Conservation (phyloP, 768 basidiomycete genomes). For the Boletus vermiculosoides region DNA sequence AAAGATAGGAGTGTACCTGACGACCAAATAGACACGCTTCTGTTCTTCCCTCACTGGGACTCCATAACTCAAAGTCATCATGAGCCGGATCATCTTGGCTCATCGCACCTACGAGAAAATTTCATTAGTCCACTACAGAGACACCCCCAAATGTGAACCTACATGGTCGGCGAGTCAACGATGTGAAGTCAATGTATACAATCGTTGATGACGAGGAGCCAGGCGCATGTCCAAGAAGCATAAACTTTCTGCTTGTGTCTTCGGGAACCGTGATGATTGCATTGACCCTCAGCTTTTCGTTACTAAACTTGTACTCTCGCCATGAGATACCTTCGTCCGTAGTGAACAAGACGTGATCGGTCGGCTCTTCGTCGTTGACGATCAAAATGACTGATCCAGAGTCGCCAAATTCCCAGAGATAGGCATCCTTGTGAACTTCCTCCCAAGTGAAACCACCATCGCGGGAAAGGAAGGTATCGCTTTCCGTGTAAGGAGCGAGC, state of each 20-base stretch:
- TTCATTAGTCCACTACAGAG: not conserved
- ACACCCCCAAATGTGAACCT: conserved; percentile 29
- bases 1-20: conserved; percentile 49
- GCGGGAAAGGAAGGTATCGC: conserved; percentile 94
- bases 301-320: conserved; percentile 80
- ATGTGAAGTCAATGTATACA: conserved; percentile 85
- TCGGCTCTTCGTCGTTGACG: conserved; percentile 93
- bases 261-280: conserved; percentile 83
- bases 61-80: conserved; percentile 98
- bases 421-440: conserved; percentile 97
- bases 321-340: conserved; percentile 86
- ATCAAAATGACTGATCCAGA: conserved; percentile 92
- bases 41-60: conserved; percentile 83
- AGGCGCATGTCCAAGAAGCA: conserved; percentile 70
- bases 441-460: conserved; percentile 98
- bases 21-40: conserved; percentile 92
- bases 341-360: conserved; percentile 85
- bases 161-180: conserved; percentile 77
- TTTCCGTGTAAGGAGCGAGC: conserved; percentile 77
- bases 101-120: conserved; percentile 54
- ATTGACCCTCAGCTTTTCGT: conserved; percentile 69
- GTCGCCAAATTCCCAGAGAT: conserved; percentile 98
- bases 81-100: conserved; percentile 66
- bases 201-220: conserved; percentile 46
- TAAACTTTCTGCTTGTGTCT: conserved; percentile 90